Percentiles rank a stretch among this genome's conserved stretches.
Conservation (phyloP, 306 rosid species). For the Nissolia schottii region DNA sequence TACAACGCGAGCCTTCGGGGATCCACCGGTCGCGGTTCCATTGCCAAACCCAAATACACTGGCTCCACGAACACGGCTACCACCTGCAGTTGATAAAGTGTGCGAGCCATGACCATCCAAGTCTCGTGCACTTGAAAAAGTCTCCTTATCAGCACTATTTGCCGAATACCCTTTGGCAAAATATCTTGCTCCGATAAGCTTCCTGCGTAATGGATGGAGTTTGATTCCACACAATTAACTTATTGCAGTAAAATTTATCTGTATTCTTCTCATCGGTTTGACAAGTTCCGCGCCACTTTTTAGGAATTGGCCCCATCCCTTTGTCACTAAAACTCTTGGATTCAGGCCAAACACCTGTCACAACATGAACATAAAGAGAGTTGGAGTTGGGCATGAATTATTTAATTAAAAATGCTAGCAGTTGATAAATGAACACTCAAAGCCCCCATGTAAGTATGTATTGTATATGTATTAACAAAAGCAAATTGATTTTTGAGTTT, state of each 20-base stretch:
- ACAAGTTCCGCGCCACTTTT: slow-evolving; percentile 57
- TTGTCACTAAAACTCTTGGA: slow-evolving; percentile 62
- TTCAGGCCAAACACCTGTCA: slow-evolving; percentile 81
- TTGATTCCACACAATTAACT: slow-evolving; percentile 36
- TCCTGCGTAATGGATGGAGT: no score
- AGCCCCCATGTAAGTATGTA: background rate
- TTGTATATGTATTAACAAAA: no score
- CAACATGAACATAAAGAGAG: background rate
- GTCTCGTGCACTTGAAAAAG: slow-evolving; percentile 62
- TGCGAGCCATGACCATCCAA: slow-evolving; percentile 76
- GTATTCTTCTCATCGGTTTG: background rate
- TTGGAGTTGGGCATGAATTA: background rate
- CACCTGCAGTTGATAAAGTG: slow-evolving; percentile 89
- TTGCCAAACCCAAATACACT: slow-evolving; percentile 51
- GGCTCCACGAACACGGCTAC: slow-evolving; percentile 43
- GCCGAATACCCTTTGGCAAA: slow-evolving; percentile 45
- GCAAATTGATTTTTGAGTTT: no score
- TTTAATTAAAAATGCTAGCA: background rate
- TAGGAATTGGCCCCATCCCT: slow-evolving; percentile 55
- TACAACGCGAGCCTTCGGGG: slow-evolving; percentile 73
- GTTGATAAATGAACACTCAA: background rate
- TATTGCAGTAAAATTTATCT: slow-evolving; percentile 47
- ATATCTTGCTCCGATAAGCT: slow-evolving; percentile 80
- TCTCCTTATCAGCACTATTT: no score
- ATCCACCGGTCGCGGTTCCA: slow-evolving; percentile 90